A percentile compares a stretch with the other conserved stretches of the same genome.
Conservation (phyloP, 305 asterid species). For the Rubia peregrina region DNA sequence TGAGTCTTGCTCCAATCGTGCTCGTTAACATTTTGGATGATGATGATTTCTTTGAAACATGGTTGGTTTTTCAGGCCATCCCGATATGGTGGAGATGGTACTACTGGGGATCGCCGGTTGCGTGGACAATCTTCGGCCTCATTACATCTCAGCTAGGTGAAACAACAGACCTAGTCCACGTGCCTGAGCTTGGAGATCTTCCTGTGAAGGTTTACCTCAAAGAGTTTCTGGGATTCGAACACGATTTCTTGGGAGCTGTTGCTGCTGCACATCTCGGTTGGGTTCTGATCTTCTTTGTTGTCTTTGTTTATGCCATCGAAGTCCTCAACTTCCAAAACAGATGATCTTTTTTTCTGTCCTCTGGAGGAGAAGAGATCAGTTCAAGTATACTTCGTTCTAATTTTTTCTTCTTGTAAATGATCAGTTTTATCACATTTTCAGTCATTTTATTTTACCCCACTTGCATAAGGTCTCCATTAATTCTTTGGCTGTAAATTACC, state of each 20-base stretch:
- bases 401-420: neutral
- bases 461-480: neutral
- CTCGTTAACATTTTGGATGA: neutral
- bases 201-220: conserved; percentile 40
- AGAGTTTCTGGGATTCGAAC: conserved; percentile 34
- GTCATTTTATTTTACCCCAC: neutral
- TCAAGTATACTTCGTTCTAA: neutral
- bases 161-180: conserved; percentile 13
- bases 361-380: neutral
- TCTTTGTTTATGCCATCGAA: conserved; percentile 52
- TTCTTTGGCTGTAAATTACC: neutral
- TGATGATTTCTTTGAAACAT: neutral
- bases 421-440: neutral
- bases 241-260: conserved; percentile 48
- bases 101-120: conserved; percentile 88
- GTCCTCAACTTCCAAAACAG: conserved; percentile 51
- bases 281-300: conserved; percentile 47
- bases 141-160: conserved; percentile 80
- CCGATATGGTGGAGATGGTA: conserved; percentile 99
- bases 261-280: conserved; percentile 56
- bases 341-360: conserved; percentile 12
- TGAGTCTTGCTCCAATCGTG: neutral
- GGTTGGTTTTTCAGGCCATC: conserved; percentile 44
- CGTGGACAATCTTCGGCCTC: conserved; percentile 91
- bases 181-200: conserved; percentile 18